Percentiles rank a stretch among this genome's conserved stretches.
Conservation (phyloP, 306 rosid species). For the Casuarina equisetifolia region DNA sequence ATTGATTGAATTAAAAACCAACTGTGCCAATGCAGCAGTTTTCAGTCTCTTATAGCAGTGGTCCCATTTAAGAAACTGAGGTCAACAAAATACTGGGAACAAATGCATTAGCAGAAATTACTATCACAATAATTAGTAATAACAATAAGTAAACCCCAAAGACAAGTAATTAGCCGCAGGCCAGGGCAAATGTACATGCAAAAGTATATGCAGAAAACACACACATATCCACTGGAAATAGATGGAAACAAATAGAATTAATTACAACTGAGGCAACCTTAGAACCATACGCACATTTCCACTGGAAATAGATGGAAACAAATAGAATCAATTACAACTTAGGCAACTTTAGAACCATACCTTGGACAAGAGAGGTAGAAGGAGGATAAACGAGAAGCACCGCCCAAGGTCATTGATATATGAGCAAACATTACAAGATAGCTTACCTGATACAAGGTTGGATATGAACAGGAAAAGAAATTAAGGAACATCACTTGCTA, state of each 20-base stretch:
- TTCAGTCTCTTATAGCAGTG: not conserved
- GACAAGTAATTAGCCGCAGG: not conserved
- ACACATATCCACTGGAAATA: not conserved
- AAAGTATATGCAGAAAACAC: conserved; percentile 6
- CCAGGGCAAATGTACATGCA: not conserved
- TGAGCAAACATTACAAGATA: conserved; percentile 93
- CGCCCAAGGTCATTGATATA: conserved; percentile 88
- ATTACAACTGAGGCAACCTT: conserved; percentile 11
- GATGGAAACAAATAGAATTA: conserved; percentile 2
- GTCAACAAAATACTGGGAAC: not conserved
- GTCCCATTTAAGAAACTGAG: not conserved
- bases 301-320: not conserved
- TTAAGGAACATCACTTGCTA: not conserved
- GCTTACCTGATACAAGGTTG: conserved; percentile 67
- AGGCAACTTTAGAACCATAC: conserved; percentile 37
- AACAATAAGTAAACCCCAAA: not conserved
- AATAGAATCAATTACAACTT: conserved; percentile 13
- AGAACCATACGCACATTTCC: conserved; percentile 9
- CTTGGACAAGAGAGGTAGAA: conserved; percentile 82
- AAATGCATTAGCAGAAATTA: not conserved
- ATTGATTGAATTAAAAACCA: not conserved
- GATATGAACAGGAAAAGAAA: conserved; percentile 20
- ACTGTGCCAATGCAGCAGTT: not conserved
- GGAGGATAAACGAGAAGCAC: conserved; percentile 53
- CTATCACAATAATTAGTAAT: not conserved